Evolutionary conservation across 768 basidiomycete species (phyloP), one percentile per base, ranked within the genome.

Genomic region (Mycena olivaceomarginata): DNA sequence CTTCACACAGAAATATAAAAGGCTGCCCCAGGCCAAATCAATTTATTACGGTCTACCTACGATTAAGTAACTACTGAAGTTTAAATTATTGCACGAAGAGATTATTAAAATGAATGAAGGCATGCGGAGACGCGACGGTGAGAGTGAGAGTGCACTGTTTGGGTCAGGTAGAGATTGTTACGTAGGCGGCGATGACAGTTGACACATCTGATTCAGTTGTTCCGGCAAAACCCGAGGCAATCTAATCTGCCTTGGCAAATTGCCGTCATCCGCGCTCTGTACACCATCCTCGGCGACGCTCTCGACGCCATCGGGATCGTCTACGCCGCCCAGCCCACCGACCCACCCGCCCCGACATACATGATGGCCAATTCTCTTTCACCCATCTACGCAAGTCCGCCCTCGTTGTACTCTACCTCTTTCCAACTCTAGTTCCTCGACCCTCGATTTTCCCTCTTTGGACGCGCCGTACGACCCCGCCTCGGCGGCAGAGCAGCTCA

Each of bases 281-380:
- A 94, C 77, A 84, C 89, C 77, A 90, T 95, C 81, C 90, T 95
- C 79, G 92, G 91, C 80, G 88, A 93, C 78, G 93, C 94, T 37
- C 85, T 95, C 77, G 89, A 92, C 84, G 93, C 94, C 79, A 93
- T 95, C 18, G 92, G 94, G 83, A 86, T 86, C 67, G 85, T 94
- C 67, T 94, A 93, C 67, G 57, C 67, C 60, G 74, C 56, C 12
- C 31, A 56, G 12, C 51, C 31, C 39, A 9, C 46, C 16, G 40
- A 60, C n/a, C 20, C 56, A n/a, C n/a, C n/a, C n/a, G 12, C 37
- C n/a, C 66, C 43, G 15, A 65, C 53, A 15, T 63, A 69, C 60
- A 43, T 18, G 25, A 72, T 63, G 41, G n/a, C 70, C 10, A 62
- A 56, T 20, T 76, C 75, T 9, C 39, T 66, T 64, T 39, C 77